Percentiles rank a stretch among this genome's conserved stretches.
These are phyloP conservation scores for Rhizophagus prolifer DNA, from an alignment of 192 early-diverging fungal genomes.

Conservation along the genomic window DNA sequence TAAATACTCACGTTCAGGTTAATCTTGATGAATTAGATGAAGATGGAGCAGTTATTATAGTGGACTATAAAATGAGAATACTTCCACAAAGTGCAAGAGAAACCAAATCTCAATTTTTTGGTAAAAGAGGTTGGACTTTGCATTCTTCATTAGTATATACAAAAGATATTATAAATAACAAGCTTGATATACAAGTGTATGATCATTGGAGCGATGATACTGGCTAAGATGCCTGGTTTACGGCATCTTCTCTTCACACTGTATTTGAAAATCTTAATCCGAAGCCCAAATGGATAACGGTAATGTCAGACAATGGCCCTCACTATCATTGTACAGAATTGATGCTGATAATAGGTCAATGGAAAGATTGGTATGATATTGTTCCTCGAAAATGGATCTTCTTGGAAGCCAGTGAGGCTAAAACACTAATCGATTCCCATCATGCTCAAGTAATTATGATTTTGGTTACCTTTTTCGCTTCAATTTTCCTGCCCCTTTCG, in stretches of 20 bases:
- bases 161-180: not conserved
- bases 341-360: not conserved
- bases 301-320: not conserved
- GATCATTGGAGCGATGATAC: not conserved
- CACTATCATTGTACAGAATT: not conserved
- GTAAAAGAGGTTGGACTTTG: not conserved
- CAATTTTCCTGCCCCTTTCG: too few relatives aligned
- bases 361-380: not conserved
- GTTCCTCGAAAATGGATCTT: not conserved
- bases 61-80: constrained; percentile 4
- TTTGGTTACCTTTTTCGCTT: too few relatives aligned
- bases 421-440: not conserved
- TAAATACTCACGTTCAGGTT: not conserved
- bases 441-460: not conserved
- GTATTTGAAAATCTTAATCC: not conserved
- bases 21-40: not conserved
- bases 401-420: not conserved
- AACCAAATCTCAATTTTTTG: not conserved
- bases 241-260: not conserved
- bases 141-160: not conserved
- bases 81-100: not conserved
- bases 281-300: not conserved
- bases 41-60: not conserved
- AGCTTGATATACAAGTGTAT: not conserved
- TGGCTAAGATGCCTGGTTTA: not conserved